Conservation (phyloP, 2,329 filamentous ascomycete species). For the Diaporthe caulivora region DNA sequence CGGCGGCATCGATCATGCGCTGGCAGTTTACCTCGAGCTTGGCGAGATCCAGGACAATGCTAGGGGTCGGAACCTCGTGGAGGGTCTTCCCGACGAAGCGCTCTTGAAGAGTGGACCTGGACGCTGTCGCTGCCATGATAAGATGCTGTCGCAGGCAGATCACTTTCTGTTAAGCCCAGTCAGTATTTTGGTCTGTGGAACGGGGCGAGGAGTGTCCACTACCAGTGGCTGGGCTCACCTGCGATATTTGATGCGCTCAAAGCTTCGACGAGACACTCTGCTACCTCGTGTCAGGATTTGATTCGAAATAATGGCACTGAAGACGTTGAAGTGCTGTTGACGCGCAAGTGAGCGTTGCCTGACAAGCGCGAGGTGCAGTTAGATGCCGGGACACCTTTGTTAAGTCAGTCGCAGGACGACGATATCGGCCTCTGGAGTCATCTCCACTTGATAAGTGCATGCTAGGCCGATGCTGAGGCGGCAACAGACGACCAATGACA, state of each 20-base stretch:
- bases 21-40: conserved; percentile 76
- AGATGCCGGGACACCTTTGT: background rate
- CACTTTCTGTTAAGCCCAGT: background rate
- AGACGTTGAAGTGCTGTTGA: background rate
- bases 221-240: background rate
- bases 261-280: background rate
- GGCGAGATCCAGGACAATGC: conserved; percentile 76
- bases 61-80: conserved; percentile 72
- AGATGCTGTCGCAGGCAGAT: background rate
- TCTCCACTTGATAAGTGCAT: conserved; percentile 32
- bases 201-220: background rate
- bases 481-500: conserved; percentile 35
- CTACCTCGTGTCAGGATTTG: background rate
- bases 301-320: background rate
- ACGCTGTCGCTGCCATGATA: conserved; percentile 34
- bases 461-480: background rate
- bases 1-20: conserved; percentile 76
- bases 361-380: background rate
- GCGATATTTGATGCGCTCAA: background rate
- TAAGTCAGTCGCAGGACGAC: conserved; percentile 40
- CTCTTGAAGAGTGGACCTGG: conserved; percentile 53
- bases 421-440: conserved; percentile 35
- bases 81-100: conserved; percentile 72
- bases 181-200: conserved; percentile 9
- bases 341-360: background rate